Evolutionary conservation across 1,284 basidiomycete species (phyloP), one percentile per base, ranked within the genome.

Genomic region (Rhodofomes roseus): DNA sequence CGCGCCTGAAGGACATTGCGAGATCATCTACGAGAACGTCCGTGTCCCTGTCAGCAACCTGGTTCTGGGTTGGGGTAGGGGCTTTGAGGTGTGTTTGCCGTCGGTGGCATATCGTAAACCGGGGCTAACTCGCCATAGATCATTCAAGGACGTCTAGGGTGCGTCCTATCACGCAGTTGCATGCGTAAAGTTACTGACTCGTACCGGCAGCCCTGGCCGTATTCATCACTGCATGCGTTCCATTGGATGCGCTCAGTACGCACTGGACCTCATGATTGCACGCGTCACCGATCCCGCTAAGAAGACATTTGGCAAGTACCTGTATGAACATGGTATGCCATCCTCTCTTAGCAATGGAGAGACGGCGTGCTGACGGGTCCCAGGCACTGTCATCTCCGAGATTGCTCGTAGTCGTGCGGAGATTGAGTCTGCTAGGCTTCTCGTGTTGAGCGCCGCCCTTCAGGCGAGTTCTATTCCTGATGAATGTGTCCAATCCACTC

Each of bases 211-310:
- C 51, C 96, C 96, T 59, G 96, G 96, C 25, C 89, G 97, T 59
- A 92, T 98, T 68, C 96, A 98, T 73, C 96, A 99, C 74, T 97
- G 95, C 80, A 99, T 99, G 96, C 88, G 96, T 51, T 93, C 93
- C 22, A 92, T 99, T 62, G 96, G 96, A 44, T 84, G 85, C 25
- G 97, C 96, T 1, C 87, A 90, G 62, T 81, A 85, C 27, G 92
- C 96, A 1, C 79, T 98, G 60, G 93, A 98, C 69, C 78, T 93
- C 53, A 88, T 98, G 85, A 82, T 99, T 52, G 83, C 89, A 64
- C 87, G 96, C n/a, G 93, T 95, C 29, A 96, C 95, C 29, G 94
- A 98, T 73, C 89, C 93, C 8, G 77, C 77, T 36, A 87, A 94
- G 68, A 95, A 93, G 77, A 96, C 96, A 0, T 99, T 99, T 70